Base-by-base conservation (phyloP, 202 grass and related monocot genomes). In the Eragrostis tef region DNA sequence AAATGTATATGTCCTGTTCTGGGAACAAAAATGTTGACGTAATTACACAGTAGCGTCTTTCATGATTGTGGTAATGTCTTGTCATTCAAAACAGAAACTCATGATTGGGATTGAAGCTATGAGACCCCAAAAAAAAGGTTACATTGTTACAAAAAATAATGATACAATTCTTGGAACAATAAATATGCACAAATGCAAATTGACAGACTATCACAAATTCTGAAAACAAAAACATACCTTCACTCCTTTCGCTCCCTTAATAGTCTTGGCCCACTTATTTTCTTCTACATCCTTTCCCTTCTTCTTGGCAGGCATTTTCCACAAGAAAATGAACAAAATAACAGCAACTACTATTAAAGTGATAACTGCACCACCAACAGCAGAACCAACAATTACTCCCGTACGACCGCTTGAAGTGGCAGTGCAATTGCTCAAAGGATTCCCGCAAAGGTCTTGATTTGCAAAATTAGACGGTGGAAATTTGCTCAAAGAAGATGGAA, bases 211-310 rank as follows among this genome's bases (percentile, higher is more conserved):
- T 1, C 11, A 42, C 11, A 50, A 69, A 77, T 69, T 81, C 34
- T 81, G 22, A 2, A 56, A 36, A 6, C 22, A 54, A 59, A 25
- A 78, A 53, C 83, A 73, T 91, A 88, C 95, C 92, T 98, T 93
- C 21, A 78, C 79, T 64, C 87, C 80, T 91, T 95, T 98, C 56
- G 85, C 25, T 63, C 92, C 86, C 80, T 94, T 98, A 59, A 94
- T 98, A 78, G 78, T 86, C 81, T 94, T 94, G n/a, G 88, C 92
- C 95, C 95, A 98, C 58, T 84, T 98, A 74, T 98, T 93, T 86
- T 94, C 95, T 86, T 94, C 95, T 36, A 91, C 26, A 43, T 89
- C 88, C 64, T 94, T 97, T 82, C 64, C 79, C 63, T 85, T 92
- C 81, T 90, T 97, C 79, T 85, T 98, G 10, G 74, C 57, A 41